These are phyloP conservation scores for Metarhizium anisopliae DNA, from an alignment of 2,329 filamentous ascomycete species.

Conservation along the genomic window DNA sequence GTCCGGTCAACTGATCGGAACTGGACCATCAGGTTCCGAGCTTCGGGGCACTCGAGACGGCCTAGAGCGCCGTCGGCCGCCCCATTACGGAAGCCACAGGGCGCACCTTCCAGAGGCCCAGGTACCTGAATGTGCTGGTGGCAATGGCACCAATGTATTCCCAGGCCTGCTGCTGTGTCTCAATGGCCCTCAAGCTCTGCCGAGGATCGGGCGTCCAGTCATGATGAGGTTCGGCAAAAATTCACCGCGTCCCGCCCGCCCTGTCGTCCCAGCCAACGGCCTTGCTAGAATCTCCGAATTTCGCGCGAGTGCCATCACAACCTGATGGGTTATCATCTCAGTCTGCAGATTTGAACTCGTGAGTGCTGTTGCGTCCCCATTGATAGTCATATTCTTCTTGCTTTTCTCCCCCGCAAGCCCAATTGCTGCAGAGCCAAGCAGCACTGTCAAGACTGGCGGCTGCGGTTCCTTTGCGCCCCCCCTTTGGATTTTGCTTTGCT, in stretches of 20 bases:
- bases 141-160: no score
- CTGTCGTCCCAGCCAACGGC: not conserved
- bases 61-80: no score
- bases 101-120: not conserved
- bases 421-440: not conserved
- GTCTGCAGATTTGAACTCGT: not conserved
- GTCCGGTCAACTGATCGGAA: not conserved
- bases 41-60: no score
- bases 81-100: not conserved
- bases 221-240: not conserved
- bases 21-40: not conserved
- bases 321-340: not conserved
- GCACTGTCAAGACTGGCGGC: not conserved
- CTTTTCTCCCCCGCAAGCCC: not conserved
- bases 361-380: not conserved
- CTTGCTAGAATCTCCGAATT: slow-evolving; percentile 1
- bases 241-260: not conserved
- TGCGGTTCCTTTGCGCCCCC: not conserved
- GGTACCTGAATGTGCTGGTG: not conserved
- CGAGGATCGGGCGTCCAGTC: not conserved
- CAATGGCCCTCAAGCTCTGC: not conserved
- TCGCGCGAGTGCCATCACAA: slow-evolving; percentile 1
- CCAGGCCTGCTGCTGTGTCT: not conserved
- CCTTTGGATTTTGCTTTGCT: not conserved
- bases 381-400: not conserved